These are phyloP conservation scores for Spergularia azorica DNA, from an alignment of 179 eudicot species.

Conservation along the genomic window DNA sequence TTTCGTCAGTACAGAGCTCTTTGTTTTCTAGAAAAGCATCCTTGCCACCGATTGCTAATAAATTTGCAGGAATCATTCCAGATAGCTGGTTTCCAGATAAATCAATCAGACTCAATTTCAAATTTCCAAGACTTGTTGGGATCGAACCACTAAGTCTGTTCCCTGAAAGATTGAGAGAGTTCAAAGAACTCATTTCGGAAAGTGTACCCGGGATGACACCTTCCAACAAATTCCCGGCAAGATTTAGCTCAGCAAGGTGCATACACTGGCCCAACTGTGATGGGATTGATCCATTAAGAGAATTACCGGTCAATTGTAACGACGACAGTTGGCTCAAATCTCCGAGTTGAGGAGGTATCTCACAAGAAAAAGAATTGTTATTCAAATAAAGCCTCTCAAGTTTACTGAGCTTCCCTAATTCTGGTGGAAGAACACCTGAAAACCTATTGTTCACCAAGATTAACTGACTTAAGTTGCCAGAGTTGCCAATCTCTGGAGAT, in stretches of 20 bases:
- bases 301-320: constrained; percentile 62
- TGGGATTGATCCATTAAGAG: constrained; percentile 66
- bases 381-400: constrained; percentile 62
- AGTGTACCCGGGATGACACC: constrained; percentile 62
- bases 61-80: constrained; percentile 57
- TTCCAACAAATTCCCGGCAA: constrained; percentile 58
- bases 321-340: constrained; percentile 59
- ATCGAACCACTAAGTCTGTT: constrained; percentile 64
- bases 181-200: constrained; percentile 55
- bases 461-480: constrained; percentile 54
- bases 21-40: constrained; percentile 71
- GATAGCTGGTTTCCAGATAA: constrained; percentile 70
- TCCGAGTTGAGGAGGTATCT: constrained; percentile 63
- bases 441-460: constrained; percentile 63
- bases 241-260: constrained; percentile 70
- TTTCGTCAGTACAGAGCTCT: constrained; percentile 60
- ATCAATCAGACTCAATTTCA: constrained; percentile 74
- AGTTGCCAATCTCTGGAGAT: constrained; percentile 48
- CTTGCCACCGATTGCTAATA: constrained; percentile 54
- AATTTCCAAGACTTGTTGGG: constrained; percentile 51
- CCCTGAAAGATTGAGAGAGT: constrained; percentile 82
- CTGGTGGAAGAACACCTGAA: constrained; percentile 66
- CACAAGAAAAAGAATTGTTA: constrained; percentile 75
- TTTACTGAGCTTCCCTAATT: constrained; percentile 54
- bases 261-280: constrained; percentile 58